These are phyloP conservation scores for Solanum paucissectum DNA, from an alignment of 257 asterid species.

Conservation along the genomic window DNA sequence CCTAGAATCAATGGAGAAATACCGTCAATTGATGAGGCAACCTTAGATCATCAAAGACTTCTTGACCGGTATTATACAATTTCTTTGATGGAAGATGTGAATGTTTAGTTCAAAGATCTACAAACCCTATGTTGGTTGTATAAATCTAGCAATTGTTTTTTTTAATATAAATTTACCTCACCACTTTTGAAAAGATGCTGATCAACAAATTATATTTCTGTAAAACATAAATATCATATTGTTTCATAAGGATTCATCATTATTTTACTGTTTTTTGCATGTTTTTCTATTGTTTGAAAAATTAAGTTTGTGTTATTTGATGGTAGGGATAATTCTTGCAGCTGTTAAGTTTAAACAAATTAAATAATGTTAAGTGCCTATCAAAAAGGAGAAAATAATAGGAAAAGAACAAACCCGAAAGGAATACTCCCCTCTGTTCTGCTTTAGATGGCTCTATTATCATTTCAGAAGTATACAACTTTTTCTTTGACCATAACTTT, in stretches of 20 bases:
- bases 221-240: not conserved
- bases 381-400: not conserved
- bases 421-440: not conserved
- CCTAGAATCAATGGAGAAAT: slow-evolving; percentile 91
- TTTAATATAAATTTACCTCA: not conserved
- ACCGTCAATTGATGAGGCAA: slow-evolving; percentile 87
- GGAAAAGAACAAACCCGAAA: not conserved
- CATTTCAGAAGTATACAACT: not conserved
- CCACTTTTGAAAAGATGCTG: not conserved
- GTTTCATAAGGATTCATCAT: not conserved
- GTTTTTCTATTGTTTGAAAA: not conserved
- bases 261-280: not conserved
- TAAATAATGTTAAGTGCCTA: not conserved
- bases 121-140: not conserved
- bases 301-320: not conserved
- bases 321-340: not conserved
- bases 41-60: slow-evolving; percentile 91
- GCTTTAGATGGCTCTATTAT: not conserved
- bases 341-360: not conserved
- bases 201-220: not conserved
- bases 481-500: not conserved
- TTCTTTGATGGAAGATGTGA: not conserved
- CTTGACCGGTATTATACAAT: slow-evolving; percentile 52
- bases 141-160: not conserved
- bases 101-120: not conserved